A percentile compares a stretch with the other conserved stretches of the same genome.
Conservation (phyloP, 106 monocot species). For the Dendrobium catenatum region DNA sequence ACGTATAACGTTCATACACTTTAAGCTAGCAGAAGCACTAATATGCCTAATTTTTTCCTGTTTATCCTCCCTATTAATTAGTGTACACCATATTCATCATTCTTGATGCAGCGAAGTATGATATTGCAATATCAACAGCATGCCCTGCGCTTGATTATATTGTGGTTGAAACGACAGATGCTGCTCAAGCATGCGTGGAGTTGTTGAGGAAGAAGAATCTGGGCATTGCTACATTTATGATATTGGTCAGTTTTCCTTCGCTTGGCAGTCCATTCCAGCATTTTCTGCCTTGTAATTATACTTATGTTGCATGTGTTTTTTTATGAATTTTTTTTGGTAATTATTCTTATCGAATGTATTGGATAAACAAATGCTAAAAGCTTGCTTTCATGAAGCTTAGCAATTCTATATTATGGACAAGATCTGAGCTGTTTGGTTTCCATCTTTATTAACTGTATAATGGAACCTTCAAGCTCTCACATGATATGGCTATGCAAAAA, state of each 20-base stretch:
- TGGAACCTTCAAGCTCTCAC: too few species aligned
- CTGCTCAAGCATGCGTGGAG: constrained; percentile 91
- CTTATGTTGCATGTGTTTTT: neutral
- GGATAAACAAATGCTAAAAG: neutral
- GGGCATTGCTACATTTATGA: constrained; percentile 93
- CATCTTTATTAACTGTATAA: neutral
- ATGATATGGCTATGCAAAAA: too few species aligned
- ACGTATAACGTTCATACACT: neutral
- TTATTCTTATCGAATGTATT: neutral
- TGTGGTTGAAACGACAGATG: constrained; percentile 83
- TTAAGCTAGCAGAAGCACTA: too few species aligned
- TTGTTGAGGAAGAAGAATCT: constrained; percentile 76
- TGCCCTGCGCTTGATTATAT: constrained; percentile 87
- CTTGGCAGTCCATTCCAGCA: neutral
- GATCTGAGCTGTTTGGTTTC: neutral
- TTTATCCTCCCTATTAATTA: neutral
- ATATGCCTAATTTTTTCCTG: neutral
- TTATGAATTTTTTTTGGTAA: neutral
- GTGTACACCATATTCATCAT: neutral
- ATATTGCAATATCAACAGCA: constrained; percentile 91
- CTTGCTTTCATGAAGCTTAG: neutral
- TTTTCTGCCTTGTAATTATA: neutral
- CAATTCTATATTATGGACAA: neutral
- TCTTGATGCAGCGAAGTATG: constrained; percentile 78
- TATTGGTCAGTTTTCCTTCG: constrained; percentile 49